Conservation (phyloP, 1,139 yeast species). For the Ogataea hybrid region DNA sequence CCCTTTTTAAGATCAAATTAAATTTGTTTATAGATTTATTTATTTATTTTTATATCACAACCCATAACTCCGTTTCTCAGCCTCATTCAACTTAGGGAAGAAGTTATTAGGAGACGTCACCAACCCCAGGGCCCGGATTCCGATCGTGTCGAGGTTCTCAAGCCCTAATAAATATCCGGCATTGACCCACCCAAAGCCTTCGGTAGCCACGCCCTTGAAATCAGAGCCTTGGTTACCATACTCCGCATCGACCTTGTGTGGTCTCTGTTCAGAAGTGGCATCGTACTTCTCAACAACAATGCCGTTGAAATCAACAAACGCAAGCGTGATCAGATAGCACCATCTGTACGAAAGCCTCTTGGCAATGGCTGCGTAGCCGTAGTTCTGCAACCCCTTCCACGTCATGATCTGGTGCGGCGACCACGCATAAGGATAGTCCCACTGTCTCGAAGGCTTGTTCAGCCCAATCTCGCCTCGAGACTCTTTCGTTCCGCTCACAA, state of each 20-base stretch:
- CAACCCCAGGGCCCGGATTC: slow-evolving; percentile 76
- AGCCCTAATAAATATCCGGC: slow-evolving; percentile 80
- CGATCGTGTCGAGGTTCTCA: slow-evolving; percentile 63
- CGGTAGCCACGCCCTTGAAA: slow-evolving; percentile 90
- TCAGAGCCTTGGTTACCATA: slow-evolving; percentile 96
- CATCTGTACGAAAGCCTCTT: slow-evolving; percentile 80
- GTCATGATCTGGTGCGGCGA: slow-evolving; percentile 97
- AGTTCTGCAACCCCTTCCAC: slow-evolving; percentile 81
- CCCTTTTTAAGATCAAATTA: too few species aligned
- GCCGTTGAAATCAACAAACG: slow-evolving; percentile 92
- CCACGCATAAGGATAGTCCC: slow-evolving; percentile 99
- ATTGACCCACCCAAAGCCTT: slow-evolving; percentile 98
- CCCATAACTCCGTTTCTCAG: slow-evolving; percentile 43
- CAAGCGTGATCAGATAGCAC: slow-evolving; percentile 85
- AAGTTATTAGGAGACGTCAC: slow-evolving; percentile 78
- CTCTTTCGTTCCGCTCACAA: slow-evolving; percentile 78
- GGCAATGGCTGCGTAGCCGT: slow-evolving; percentile 67
- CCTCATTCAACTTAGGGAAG: slow-evolving; percentile 48
- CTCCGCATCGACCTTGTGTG: slow-evolving; percentile 93
- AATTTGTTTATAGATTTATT: neutral
- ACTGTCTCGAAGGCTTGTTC: slow-evolving; percentile 82
- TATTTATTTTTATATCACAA: slow-evolving; percentile 16
- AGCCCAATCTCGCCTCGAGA: slow-evolving; percentile 74
- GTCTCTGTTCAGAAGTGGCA: slow-evolving; percentile 78
- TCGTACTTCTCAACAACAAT: slow-evolving; percentile 96